Evolutionary conservation across 805 yeast species (phyloP).

Genomic region (Wickerhamiella qilinensis): DNA sequence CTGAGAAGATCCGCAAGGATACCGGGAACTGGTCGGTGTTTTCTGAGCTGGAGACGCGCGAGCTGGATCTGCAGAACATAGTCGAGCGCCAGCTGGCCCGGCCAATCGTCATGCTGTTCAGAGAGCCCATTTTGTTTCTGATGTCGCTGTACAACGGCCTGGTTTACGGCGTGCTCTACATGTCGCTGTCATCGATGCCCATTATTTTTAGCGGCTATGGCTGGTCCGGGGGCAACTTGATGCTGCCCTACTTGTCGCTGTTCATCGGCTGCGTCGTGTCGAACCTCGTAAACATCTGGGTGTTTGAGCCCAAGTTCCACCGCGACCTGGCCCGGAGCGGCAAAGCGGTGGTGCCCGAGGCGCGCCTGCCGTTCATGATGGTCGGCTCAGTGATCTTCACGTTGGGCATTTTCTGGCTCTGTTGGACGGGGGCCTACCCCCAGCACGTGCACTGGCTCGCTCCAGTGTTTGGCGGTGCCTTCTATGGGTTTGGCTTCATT

Average conservation of each 20-base stretch:
- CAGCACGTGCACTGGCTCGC: slow-evolving; percentile 62
- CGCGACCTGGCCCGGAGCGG: slow-evolving; percentile 33
- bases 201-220: slow-evolving; percentile 32
- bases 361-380: slow-evolving; percentile 62
- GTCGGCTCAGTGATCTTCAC: slow-evolving; percentile 55
- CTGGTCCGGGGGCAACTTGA: slow-evolving; percentile 45
- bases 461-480: slow-evolving; percentile 51
- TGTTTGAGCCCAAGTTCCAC: slow-evolving; percentile 37
- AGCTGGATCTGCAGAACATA: slow-evolving; percentile 25
- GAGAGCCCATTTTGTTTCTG: slow-evolving; percentile 25
- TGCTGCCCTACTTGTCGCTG: slow-evolving; percentile 69
- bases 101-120: slow-evolving; percentile 21
- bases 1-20: slow-evolving; percentile 40
- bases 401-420: slow-evolving; percentile 69
- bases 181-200: slow-evolving; percentile 26
- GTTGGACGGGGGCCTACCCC: slow-evolving; percentile 75
- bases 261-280: slow-evolving; percentile 53
- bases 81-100: slow-evolving; percentile 20
- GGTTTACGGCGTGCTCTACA: slow-evolving; percentile 26
- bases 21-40: slow-evolving; percentile 75
- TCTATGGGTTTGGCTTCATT: slow-evolving; percentile 53
- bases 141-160: slow-evolving; percentile 25
- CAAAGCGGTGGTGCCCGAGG: slow-evolving; percentile 53
- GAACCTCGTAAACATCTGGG: slow-evolving; percentile 33
- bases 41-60: slow-evolving; percentile 38